Conservation (phyloP, 192 early-diverging fungal species). For the Backusella morwellensis region DNA sequence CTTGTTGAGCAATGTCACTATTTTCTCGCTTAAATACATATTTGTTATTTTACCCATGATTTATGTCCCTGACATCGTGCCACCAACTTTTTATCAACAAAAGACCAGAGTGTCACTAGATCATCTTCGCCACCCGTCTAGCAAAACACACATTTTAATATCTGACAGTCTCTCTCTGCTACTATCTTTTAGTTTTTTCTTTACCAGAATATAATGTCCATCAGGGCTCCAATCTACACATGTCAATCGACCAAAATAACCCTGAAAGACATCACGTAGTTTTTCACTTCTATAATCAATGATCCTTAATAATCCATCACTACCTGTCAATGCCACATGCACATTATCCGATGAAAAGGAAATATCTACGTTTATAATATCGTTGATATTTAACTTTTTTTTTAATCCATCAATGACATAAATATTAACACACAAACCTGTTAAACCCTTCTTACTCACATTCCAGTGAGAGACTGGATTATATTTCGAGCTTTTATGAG, state of each 20-base stretch:
- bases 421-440: slow-evolving; percentile 5
- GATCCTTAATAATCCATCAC: slow-evolving; percentile 80
- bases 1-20: too few relatives aligned
- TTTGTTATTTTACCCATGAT: slow-evolving; percentile 68
- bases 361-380: slow-evolving; percentile 44
- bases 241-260: slow-evolving; percentile 84
- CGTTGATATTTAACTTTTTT: not conserved
- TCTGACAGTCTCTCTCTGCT: not conserved
- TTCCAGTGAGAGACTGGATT: slow-evolving; percentile 33
- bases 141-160: not conserved
- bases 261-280: slow-evolving; percentile 75
- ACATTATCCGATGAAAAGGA: slow-evolving; percentile 85
- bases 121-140: slow-evolving; percentile 93
- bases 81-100: slow-evolving; percentile 73
- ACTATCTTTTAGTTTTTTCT: not conserved
- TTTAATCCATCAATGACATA: not conserved
- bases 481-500: slow-evolving; percentile 19
- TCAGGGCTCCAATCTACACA: slow-evolving; percentile 95
- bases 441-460: slow-evolving; percentile 28
- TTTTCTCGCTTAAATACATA: not conserved
- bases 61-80: slow-evolving; percentile 91
- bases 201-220: slow-evolving; percentile 70
- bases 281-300: slow-evolving; percentile 73
- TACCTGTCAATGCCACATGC: slow-evolving; percentile 73
- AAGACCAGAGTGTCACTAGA: slow-evolving; percentile 88